Evolutionary conservation across 2,329 filamentous ascomycete genomes (phyloP).

Genomic region (Blastomyces gilchristii): DNA sequence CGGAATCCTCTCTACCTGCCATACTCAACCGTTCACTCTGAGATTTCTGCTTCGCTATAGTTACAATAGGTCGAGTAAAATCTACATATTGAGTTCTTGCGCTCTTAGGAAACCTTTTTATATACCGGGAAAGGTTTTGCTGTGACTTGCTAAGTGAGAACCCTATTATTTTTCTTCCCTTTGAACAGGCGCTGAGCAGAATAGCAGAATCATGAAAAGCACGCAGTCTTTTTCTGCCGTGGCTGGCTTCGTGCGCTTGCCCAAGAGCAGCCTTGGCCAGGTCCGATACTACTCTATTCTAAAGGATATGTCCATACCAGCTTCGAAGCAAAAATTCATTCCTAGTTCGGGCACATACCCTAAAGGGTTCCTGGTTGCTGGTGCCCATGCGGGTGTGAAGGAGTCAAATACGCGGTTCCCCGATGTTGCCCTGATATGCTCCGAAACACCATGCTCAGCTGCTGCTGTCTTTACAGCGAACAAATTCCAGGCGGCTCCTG

Average conservation of each 20-base stretch:
- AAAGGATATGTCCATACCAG: slow-evolving; percentile 49
- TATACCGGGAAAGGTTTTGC: not conserved
- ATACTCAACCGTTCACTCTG: not conserved
- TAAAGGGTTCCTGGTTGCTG: slow-evolving; percentile 76
- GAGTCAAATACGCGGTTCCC: slow-evolving; percentile 82
- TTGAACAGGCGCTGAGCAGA: not conserved
- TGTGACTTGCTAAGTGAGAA: not conserved
- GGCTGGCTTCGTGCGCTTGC: slow-evolving; percentile 4
- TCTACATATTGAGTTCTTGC: not conserved
- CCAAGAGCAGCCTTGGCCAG: slow-evolving; percentile 20
- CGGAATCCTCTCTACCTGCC: not conserved
- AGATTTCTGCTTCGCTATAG: not conserved
- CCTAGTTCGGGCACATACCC: slow-evolving; percentile 79
- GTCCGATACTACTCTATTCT: slow-evolving; percentile 38
- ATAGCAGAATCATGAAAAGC: slow-evolving; percentile 2
- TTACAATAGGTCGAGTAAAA: not conserved
- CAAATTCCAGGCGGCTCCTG: slow-evolving; percentile 93
- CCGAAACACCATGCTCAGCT: slow-evolving; percentile 72
- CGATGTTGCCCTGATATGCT: slow-evolving; percentile 80
- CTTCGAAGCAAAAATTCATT: slow-evolving; percentile 81
- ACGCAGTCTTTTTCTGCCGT: not conserved
- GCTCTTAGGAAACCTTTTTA: not conserved
- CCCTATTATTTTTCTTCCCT: not conserved
- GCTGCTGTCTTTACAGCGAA: slow-evolving; percentile 96
- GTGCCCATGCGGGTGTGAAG: slow-evolving; percentile 88